Conservation (phyloP, 805 yeast species). For the Saturnispora silvae region DNA sequence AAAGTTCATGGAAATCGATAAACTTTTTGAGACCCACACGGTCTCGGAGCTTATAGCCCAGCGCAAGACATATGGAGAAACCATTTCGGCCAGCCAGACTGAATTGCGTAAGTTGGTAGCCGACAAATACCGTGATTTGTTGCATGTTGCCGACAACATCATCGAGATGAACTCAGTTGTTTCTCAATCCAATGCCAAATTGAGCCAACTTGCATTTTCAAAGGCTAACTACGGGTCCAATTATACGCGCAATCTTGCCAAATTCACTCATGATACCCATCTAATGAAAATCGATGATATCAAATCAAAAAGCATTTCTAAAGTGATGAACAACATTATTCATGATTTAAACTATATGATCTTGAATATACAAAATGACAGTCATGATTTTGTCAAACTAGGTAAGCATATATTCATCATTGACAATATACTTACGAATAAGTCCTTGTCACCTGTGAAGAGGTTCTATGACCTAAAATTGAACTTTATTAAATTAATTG, state of each 20-base stretch:
- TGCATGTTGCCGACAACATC: slow-evolving; percentile 29
- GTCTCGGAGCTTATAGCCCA: slow-evolving; percentile 21
- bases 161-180: slow-evolving; percentile 25
- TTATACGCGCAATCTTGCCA: slow-evolving; percentile 15
- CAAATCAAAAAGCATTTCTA: slow-evolving; percentile 7
- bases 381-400: slow-evolving; percentile 14
- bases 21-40: slow-evolving; percentile 20
- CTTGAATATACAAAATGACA: slow-evolving; percentile 3
- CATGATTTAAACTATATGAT: slow-evolving; percentile 19
- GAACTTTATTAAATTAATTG: slow-evolving; percentile 14
- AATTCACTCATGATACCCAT: not conserved
- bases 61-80: slow-evolving; percentile 15
- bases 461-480: slow-evolving; percentile 16
- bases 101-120: slow-evolving; percentile 26
- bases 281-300: not conserved
- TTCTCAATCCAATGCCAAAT: slow-evolving; percentile 16
- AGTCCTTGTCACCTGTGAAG: slow-evolving; percentile 9
- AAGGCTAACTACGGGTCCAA: slow-evolving; percentile 22
- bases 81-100: slow-evolving; percentile 16
- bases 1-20: slow-evolving; percentile 4
- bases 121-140: slow-evolving; percentile 26
- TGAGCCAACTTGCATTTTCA: slow-evolving; percentile 22
- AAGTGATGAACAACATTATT: slow-evolving; percentile 19
- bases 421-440: slow-evolving; percentile 12
- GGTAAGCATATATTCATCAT: slow-evolving; percentile 21